Evolutionary conservation across 2,329 filamentous ascomycete species (phyloP).

Genomic region (Exophiala phaeomuriformis): DNA sequence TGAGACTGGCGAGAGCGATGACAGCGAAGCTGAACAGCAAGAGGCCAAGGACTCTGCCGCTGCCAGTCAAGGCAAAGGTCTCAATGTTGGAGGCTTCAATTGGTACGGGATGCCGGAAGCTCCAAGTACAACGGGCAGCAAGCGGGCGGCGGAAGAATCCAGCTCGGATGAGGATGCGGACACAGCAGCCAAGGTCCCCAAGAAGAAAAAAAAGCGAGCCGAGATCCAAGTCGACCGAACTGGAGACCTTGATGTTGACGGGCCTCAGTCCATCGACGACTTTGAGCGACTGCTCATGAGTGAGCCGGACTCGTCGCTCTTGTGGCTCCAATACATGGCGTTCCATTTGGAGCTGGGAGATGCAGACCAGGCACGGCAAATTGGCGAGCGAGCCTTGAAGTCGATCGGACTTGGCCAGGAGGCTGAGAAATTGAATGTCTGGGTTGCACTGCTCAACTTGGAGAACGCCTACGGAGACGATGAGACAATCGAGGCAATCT

Average conservation of each 20-base stretch:
- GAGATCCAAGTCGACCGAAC: slow-evolving; percentile 82
- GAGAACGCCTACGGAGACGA: slow-evolving; percentile 85
- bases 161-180: slow-evolving; percentile 42
- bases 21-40: slow-evolving; percentile 25
- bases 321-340: slow-evolving; percentile 99
- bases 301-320: slow-evolving; percentile 81
- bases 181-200: slow-evolving; percentile 49
- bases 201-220: slow-evolving; percentile 66
- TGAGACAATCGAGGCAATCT: slow-evolving; percentile 73
- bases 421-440: slow-evolving; percentile 87
- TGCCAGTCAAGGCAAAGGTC: slow-evolving; percentile 40
- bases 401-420: slow-evolving; percentile 89
- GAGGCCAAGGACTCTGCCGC: slow-evolving; percentile 32
- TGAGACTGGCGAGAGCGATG: slow-evolving; percentile 26
- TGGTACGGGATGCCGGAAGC: slow-evolving; percentile 58
- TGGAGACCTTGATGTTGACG: slow-evolving; percentile 80
- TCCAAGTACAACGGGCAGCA: slow-evolving; percentile 25
- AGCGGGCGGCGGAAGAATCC: slow-evolving; percentile 47
- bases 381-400: slow-evolving; percentile 81
- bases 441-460: slow-evolving; percentile 89
- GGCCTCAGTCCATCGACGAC: slow-evolving; percentile 82
- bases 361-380: slow-evolving; percentile 75
- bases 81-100: slow-evolving; percentile 73
- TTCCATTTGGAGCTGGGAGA: slow-evolving; percentile 92
- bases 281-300: slow-evolving; percentile 89